Conservation (phyloP, 1,139 yeast genomes). For the Hanseniaspora sp. region DNA sequence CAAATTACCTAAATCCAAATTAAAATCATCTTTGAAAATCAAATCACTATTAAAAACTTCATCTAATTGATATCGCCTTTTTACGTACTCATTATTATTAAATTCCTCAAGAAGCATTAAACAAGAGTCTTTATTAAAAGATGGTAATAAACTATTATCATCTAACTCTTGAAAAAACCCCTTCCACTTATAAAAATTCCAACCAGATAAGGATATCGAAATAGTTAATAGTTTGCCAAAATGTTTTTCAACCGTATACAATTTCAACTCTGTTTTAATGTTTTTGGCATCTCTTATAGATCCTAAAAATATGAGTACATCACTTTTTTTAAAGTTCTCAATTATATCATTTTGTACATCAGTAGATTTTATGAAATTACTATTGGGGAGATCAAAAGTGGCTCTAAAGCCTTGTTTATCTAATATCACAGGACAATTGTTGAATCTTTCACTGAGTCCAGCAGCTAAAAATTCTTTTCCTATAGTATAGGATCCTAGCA, state of each 20-base stretch:
- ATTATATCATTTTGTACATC: slow-evolving; percentile 1
- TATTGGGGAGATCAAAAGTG: slow-evolving; percentile 16
- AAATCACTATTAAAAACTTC: slow-evolving; percentile 10
- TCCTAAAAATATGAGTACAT: slow-evolving; percentile 11
- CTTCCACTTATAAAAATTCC: slow-evolving; percentile 16
- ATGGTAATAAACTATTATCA: neutral
- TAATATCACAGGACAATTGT: slow-evolving; percentile 16
- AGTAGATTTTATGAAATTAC: slow-evolving; percentile 1
- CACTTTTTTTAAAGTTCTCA: slow-evolving; percentile 2
- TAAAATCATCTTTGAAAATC: slow-evolving; percentile 3
- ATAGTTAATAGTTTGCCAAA: slow-evolving; percentile 9
- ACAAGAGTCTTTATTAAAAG: slow-evolving; percentile 1
- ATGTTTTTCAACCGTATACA: slow-evolving; percentile 6
- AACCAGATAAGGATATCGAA: slow-evolving; percentile 13
- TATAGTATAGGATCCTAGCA: slow-evolving; percentile 81
- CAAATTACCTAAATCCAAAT: slow-evolving; percentile 1
- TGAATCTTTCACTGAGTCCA: slow-evolving; percentile 22
- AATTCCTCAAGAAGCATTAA: neutral
- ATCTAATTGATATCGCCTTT: neutral
- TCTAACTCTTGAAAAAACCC: slow-evolving; percentile 7
- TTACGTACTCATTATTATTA: slow-evolving; percentile 1
- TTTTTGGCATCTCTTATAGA: slow-evolving; percentile 10
- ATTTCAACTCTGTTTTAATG: slow-evolving; percentile 9
- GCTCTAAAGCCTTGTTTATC: slow-evolving; percentile 14
- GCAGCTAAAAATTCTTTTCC: slow-evolving; percentile 84